Evolutionary conservation across 257 asterid species (phyloP).

Genomic region (Osmanthus fragrans): DNA sequence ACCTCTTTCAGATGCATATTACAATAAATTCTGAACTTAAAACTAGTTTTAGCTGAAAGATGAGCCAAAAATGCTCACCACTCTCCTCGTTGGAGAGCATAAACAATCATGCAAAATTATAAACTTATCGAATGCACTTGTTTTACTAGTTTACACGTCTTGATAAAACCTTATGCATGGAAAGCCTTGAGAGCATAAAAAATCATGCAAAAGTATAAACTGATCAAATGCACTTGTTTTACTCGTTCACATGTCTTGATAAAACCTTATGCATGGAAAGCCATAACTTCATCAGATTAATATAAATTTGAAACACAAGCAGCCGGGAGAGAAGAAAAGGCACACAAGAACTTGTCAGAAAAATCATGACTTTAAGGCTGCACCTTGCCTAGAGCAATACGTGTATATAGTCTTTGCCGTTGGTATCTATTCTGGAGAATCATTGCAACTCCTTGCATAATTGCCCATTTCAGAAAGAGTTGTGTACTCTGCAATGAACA

Average conservation of each 20-base stretch:
- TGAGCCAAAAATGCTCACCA: not conserved
- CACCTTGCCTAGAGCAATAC: conserved; percentile 98
- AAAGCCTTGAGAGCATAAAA: conserved; percentile 2
- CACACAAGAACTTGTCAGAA: conserved; percentile 10
- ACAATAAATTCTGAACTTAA: not conserved
- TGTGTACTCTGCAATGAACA: conserved; percentile 67
- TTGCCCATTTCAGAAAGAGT: conserved; percentile 87
- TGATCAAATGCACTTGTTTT: conserved; percentile 4
- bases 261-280: conserved; percentile 6
- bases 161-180: not conserved
- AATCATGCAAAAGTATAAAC: not conserved
- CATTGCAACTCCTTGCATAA: conserved; percentile 97
- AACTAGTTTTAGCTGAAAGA: conserved; percentile 5
- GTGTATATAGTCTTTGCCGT: conserved; percentile 91
- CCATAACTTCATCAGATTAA: conserved; percentile 5
- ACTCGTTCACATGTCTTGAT: conserved; percentile 16
- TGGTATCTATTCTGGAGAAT: conserved; percentile 91
- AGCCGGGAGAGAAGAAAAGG: not conserved
- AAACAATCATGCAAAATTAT: conserved; percentile 1
- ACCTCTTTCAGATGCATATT: not conserved
- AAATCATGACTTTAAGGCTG: conserved; percentile 7
- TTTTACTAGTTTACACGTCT: conserved; percentile 15
- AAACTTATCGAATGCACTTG: conserved; percentile 3
- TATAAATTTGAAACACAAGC: not conserved
- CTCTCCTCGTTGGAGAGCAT: not conserved